phyloP scores from a whole-genome alignment of 495 filamentous ascomycete species.

The Trichoderma reesei region DNA sequence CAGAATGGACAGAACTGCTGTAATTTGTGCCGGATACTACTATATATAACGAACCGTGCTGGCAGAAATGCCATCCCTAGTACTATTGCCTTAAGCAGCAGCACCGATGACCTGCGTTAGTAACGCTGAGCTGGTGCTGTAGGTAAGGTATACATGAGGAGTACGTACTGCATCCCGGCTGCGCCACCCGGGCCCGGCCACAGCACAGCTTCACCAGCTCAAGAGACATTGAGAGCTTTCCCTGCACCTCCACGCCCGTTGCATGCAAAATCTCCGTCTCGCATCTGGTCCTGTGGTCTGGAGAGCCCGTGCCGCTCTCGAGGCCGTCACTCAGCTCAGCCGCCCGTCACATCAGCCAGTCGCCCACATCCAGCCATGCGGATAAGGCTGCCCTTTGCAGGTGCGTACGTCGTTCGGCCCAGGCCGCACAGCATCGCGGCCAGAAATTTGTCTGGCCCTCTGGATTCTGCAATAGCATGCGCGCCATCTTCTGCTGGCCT shows the following conservation, averaged over 20 bases:
- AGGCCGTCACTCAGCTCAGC: background rate
- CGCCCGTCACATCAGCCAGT: background rate
- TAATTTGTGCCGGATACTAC: too few relatives aligned
- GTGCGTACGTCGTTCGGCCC: conserved; percentile 27
- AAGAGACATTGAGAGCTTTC: background rate
- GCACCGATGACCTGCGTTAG: background rate
- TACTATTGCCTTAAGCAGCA: background rate
- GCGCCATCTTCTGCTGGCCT: background rate
- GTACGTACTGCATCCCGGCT: background rate
- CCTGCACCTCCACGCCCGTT: background rate
- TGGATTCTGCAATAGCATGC: conserved; percentile 5
- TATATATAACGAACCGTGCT: too few relatives aligned
- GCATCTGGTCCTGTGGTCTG: background rate
- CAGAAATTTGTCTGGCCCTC: background rate
- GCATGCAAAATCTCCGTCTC: background rate
- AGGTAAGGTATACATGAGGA: background rate
- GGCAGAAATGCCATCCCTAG: background rate
- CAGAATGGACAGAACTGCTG: too few relatives aligned
- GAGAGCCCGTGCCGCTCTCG: background rate
- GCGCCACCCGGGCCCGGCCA: background rate
- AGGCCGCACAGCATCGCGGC: conserved; percentile 8
- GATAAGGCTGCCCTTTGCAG: conserved; percentile 48
- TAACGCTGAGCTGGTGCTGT: background rate
- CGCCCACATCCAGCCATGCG: background rate
- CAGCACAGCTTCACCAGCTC: background rate